Evolutionary conservation across 495 filamentous ascomycete genomes (phyloP), one percentile per base, ranked within the genome.

Genomic region (Hypoxylon lenormandii): DNA sequence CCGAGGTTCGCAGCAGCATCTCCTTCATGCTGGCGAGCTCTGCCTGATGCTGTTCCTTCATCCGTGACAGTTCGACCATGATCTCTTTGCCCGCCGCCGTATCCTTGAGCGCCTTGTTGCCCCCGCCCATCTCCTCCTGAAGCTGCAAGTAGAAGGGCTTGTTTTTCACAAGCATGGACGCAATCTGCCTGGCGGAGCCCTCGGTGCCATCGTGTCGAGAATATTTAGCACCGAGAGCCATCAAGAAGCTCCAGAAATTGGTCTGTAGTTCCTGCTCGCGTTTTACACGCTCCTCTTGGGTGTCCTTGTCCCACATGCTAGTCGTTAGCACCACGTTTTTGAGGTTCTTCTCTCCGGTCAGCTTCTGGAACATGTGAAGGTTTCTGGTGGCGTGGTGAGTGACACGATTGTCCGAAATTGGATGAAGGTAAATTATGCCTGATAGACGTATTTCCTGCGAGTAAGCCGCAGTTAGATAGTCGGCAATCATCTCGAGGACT

Each of bases 371-470:
- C 75, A 83, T 82, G 6, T 55, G 40, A 0, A 86, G 50, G 53
- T 83, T 84, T 11, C 74, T 75, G 16, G 57, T 68, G n/a, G 77
- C 73, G 0, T 81, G 78, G 6, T 80, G 79, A 16, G 69, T 60
- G 67, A 85, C 73, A 0, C 80, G 70, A 4, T 48, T 57, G 12
- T 83, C 77, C 11, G 68, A 74, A 53, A 85, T 86, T 4, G 75
- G 73, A 60, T 86, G 84, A 0, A 86, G 70, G 60, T 84, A 83
- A 16, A 83, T 72, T 36, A 82, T 77, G 8, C 79, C 79, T 13
- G 66, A 70, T 10, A 76, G 52, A 23, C 54, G 62, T 38, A 71
- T 57, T 3, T 65, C 23, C 8, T 58, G 2, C 5, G 48, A 57
- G 48, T 76, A 74, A 0, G 63, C 57, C 4, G 19, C 54, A 1